A percentile compares a stretch with the other conserved stretches of the same genome.
Evolutionary conservation across 148 eudicot species (phyloP).

Genomic region (Camellia lanceoleosa): DNA sequence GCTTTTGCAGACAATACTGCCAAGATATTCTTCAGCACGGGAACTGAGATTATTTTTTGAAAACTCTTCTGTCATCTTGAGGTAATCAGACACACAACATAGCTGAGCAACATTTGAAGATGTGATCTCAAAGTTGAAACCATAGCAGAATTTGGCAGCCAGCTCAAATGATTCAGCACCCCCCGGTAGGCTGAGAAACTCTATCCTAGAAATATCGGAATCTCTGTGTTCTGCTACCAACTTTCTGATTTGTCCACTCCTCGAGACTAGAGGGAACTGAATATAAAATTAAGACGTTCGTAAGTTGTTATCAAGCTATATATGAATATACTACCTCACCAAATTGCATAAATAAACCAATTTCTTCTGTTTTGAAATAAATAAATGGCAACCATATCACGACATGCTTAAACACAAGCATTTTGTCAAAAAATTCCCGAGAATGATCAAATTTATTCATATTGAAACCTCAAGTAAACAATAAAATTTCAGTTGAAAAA

Average conservation of each 20-base stretch:
- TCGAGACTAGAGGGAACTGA: constrained; percentile 91
- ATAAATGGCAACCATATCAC: background rate
- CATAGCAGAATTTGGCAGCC: constrained; percentile 90
- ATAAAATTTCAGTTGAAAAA: background rate
- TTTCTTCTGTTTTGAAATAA: constrained; percentile 48
- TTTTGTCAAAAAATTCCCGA: too few species aligned
- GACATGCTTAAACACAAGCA: constrained; percentile 17
- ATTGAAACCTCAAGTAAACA: constrained; percentile 18
- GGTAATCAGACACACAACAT: constrained; percentile 69
- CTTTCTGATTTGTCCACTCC: constrained; percentile 73
- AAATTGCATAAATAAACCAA: background rate
- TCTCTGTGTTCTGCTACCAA: constrained; percentile 62
- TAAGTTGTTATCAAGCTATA: background rate
- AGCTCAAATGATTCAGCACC: constrained; percentile 76
- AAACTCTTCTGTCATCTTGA: constrained; percentile 69
- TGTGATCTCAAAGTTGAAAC: constrained; percentile 79
- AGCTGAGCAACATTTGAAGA: constrained; percentile 75
- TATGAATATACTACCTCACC: background rate
- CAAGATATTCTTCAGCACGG: constrained; percentile 72
- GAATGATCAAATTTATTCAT: too few species aligned
- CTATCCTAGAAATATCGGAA: constrained; percentile 51
- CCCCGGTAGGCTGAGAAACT: constrained; percentile 66
- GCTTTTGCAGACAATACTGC: constrained; percentile 62
- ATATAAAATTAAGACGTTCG: constrained; percentile 3
- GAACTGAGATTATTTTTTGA: constrained; percentile 73